Base-by-base conservation (phyloP, 2,329 filamentous ascomycete species). In the Colletotrichum ledebouriae region DNA sequence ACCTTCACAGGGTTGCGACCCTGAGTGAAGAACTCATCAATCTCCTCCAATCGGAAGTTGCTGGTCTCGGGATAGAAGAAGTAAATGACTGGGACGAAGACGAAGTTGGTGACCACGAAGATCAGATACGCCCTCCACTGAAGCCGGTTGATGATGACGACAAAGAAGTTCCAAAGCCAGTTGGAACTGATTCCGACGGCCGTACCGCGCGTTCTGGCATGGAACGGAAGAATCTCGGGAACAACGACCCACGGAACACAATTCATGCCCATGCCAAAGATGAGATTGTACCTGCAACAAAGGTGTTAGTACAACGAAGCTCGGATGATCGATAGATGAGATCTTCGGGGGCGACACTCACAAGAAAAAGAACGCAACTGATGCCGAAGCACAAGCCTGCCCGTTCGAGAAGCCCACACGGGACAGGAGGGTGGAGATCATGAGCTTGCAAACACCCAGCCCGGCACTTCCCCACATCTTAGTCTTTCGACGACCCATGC, bases 61-160 rank as follows among this genome's bases (percentile, higher is more conserved):
- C 77, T 78, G 0, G 86, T 88, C 72, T 89, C 87, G 0, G 86
- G 86, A 56, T 84, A 86, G 72, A 83, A 80, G 63, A 81, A 78
- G 72, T 81, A 84, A 2, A 82, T 74, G 5, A 82, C 72, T 0
- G 81, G 82, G 1, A 83, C 74, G 55, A 83, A 83, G 11, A 73
- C 71, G 22, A 85, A 78, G 71, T 86, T 85, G 10, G 83, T 77
- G 25, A 75, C 77, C 77, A 83, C 84, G 74, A 86, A 87, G 71
- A 86, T 85, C 3, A 87, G 75, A 70, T 87, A 87, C 0, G 81
- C 82, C 71, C 83, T 82, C 83, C 83, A 87, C 29, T 79, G 72
- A 1, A 87, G 75, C 5, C 78, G 80, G 55, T 79, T 79, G 66
- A 87, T 80, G 2, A 84, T 76, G 1, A 81, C 80, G 0, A 83